phyloP scores from a whole-genome alignment of 2,329 filamentous ascomycete genomes.

The Blastomyces parvus region DNA sequence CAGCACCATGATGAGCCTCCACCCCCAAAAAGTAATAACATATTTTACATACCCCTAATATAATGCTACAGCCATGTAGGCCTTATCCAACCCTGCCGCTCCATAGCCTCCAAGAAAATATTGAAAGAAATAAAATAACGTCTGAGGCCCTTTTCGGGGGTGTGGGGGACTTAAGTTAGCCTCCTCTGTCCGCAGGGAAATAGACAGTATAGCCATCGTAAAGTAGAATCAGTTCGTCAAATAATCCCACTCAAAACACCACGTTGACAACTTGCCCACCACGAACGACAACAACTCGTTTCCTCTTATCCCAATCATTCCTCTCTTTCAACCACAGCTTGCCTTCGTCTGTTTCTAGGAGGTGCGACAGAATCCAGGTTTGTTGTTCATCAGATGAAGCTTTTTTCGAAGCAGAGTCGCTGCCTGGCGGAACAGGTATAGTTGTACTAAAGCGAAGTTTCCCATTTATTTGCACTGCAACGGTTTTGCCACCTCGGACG shows the following conservation, averaged over 20 bases:
- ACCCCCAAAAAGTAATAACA: background rate
- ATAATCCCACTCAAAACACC: conserved; percentile 41
- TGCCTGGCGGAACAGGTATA: conserved; percentile 45
- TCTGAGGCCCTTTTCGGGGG: too few species aligned
- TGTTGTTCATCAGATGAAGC: conserved; percentile 37
- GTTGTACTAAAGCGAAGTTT: conserved; percentile 60
- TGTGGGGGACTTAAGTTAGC: background rate
- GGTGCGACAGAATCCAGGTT: conserved; percentile 52
- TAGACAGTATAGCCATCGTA: background rate
- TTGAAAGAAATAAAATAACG: background rate
- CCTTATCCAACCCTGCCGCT: background rate
- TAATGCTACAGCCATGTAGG: background rate
- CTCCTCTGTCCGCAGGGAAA: background rate
- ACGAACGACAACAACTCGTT: conserved; percentile 56
- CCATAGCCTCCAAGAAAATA: too few species aligned
- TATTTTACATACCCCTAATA: background rate
- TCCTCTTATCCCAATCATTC: conserved; percentile 45
- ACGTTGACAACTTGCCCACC: conserved; percentile 66
- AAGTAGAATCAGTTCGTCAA: background rate
- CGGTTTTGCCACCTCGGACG: conserved; percentile 43
- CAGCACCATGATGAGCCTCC: background rate
- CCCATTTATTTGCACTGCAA: conserved; percentile 70
- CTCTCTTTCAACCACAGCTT: conserved; percentile 45
- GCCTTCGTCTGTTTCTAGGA: conserved; percentile 54
- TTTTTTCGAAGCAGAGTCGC: conserved; percentile 25